Evolutionary conservation across 2,329 filamentous ascomycete genomes (phyloP), one percentile per base, ranked within the genome.

Genomic region (Calonectria naviculata): DNA sequence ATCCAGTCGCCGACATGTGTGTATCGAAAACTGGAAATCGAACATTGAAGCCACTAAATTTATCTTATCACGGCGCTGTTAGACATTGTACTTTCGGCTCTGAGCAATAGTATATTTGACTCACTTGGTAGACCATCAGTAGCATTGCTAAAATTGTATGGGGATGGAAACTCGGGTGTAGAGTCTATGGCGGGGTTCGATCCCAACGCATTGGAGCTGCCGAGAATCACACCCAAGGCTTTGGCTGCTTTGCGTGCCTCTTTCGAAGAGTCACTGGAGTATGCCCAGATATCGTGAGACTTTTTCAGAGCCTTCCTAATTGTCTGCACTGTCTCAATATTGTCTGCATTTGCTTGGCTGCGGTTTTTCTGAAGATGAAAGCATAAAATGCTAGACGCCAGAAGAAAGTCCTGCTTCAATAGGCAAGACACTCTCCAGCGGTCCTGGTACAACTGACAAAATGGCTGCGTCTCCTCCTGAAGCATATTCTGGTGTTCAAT

Each of bases 331-430:
- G 19, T 61, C 5, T 24, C n/a, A 13, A 4, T 1, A 3, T 65
- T 49, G 21, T 10, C 24, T 15, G 34, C 34, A 5, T 21, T 26
- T 7, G 15, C 2, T 15, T 60, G 19, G 2, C 41, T 54, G 12
- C 44, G 31, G n/a, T 36, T 26, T 1, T 41, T 24, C 31, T 71
- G 56, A 5, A 71, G 60, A 19, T 71, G 56, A 24, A 31, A 71
- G 52, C 67, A 70, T 9, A 73, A 49, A 54, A 73, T 60, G 36
- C 71, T 73, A 6, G 64, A 28, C 17, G 71, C 71, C 1, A 73
- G 44, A 9, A 73, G 71, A 60, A 65, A 64, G 36, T 67, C 68
- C 21, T 73, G 63, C 19, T 65, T 73, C 24, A 73, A n/a, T 5
- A 68, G 5, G 6, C 65, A 71, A 12, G 65, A 65, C 15, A 68